These are phyloP conservation scores for Colletotrichum chlorophyti DNA, from an alignment of 2,329 filamentous ascomycete species.

Conservation along the genomic window DNA sequence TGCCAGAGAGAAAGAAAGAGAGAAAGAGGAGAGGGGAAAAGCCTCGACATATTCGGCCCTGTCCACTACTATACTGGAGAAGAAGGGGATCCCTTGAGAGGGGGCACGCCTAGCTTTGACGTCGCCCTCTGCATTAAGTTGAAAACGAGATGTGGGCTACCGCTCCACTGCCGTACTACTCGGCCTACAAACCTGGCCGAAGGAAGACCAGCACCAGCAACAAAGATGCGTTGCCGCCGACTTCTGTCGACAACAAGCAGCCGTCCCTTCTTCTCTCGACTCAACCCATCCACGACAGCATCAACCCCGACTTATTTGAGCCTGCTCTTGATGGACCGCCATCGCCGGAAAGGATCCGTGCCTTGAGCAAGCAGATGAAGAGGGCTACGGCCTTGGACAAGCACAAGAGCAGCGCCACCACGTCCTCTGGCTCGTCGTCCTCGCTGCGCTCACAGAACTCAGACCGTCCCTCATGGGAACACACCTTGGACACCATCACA, in stretches of 20 bases:
- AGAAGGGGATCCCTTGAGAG: conserved; percentile 27
- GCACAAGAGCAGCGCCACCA: conserved; percentile 53
- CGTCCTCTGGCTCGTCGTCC: conserved; percentile 64
- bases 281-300: conserved; percentile 22
- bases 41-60: conserved; percentile 13
- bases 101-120: conserved; percentile 27
- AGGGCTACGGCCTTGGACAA: conserved; percentile 56
- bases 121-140: conserved; percentile 30
- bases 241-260: background rate
- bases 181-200: conserved; percentile 28
- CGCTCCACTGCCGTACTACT: conserved; percentile 32
- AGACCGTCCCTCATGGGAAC: conserved; percentile 58
- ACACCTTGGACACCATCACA: conserved; percentile 52
- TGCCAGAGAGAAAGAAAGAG: background rate
- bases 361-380: conserved; percentile 65
- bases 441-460: conserved; percentile 51
- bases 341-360: conserved; percentile 65
- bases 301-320: conserved; percentile 57
- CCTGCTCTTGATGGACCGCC: conserved; percentile 67
- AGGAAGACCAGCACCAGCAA: conserved; percentile 17
- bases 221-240: conserved; percentile 27
- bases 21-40: conserved; percentile 6
- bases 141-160: conserved; percentile 30
- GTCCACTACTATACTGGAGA: conserved; percentile 14
- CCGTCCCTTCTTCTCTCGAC: conserved; percentile 13